These are phyloP conservation scores for Neurospora sp. DNA, from an alignment of 2,329 filamentous ascomycete genomes.

Conservation along the genomic window DNA sequence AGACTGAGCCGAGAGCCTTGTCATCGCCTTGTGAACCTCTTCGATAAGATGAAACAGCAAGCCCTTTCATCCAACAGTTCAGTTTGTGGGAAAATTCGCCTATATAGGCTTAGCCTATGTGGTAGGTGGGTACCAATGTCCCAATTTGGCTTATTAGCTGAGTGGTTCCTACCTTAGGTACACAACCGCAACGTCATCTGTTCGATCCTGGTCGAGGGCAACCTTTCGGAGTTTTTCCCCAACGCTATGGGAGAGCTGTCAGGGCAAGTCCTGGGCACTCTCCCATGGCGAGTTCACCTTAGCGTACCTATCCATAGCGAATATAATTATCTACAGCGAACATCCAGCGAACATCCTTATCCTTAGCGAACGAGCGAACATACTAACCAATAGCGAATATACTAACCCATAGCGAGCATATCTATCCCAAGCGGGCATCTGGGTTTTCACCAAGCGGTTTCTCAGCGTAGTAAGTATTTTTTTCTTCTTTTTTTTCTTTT, in stretches of 20 bases:
- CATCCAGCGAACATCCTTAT: neutral
- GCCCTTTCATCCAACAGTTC: neutral
- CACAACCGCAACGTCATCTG: neutral
- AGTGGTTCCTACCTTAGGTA: neutral
- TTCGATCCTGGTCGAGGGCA: neutral
- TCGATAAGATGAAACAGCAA: neutral
- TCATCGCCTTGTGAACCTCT: neutral
- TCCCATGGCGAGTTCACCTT: neutral
- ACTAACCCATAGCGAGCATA: neutral
- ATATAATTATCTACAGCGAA: neutral
- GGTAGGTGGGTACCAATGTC: neutral
- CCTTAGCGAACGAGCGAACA: neutral
- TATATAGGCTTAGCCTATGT: neutral
- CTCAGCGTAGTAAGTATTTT: neutral
- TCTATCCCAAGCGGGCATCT: neutral
- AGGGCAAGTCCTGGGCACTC: neutral
- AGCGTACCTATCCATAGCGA: neutral
- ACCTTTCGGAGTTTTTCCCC: neutral
- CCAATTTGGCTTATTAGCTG: neutral
- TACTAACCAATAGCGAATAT: neutral
- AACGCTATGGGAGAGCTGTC: neutral
- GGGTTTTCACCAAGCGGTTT: neutral
- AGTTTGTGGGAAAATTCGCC: neutral
- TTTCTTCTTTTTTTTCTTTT: neutral
- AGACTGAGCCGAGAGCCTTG: neutral